phyloP scores from a whole-genome alignment of 192 early-diverging fungal species.

The Coemansia sp. region DNA sequence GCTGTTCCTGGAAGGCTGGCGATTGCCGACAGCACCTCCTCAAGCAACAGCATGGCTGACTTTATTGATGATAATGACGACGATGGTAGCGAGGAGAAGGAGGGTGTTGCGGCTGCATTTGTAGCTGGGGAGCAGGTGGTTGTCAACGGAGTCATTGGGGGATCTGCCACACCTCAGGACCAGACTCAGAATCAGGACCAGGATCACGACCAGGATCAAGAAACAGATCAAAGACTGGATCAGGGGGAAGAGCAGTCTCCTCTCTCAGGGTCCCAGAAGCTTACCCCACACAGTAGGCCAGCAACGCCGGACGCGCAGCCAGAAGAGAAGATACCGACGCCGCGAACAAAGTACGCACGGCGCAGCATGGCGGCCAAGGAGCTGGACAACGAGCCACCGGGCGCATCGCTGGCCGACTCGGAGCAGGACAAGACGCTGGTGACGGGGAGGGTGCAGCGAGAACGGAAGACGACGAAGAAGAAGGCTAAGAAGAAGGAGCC shows the following conservation, averaged over 20 bases:
- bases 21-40: not conserved
- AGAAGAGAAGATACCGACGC: not conserved
- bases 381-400: not conserved
- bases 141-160: not conserved
- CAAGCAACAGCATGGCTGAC: constrained; percentile 42
- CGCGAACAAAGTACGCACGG: not conserved
- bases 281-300: too few relatives aligned
- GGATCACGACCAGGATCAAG: not conserved
- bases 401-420: not conserved
- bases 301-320: not conserved
- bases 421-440: not conserved
- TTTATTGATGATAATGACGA: constrained; percentile 50
- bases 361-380: constrained; percentile 1
- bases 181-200: not conserved
- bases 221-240: too few relatives aligned
- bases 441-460: not conserved
- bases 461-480: not conserved
- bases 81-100: not conserved
- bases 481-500: not conserved
- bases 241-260: too few relatives aligned
- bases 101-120: not conserved
- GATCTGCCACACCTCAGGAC: not conserved
- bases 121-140: not conserved
- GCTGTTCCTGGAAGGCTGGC: too few relatives aligned
- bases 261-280: too few relatives aligned